Evolutionary conservation across 192 early-diverging fungal species (phyloP).

Genomic region (Coemansia sp.): DNA sequence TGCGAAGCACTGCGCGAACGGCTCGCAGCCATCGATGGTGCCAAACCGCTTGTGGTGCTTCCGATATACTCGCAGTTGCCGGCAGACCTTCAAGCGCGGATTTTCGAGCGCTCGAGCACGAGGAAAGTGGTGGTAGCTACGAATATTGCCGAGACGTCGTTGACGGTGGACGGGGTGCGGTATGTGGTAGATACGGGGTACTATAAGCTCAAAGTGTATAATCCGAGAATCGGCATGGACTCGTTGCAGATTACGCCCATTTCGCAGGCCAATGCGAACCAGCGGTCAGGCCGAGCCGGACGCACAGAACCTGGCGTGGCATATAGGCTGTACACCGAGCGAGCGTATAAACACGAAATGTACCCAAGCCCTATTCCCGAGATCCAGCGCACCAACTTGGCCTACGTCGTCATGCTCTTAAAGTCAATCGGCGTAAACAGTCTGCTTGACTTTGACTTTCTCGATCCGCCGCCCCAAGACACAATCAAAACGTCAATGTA

Average conservation of each 20-base stretch:
- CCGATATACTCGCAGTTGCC: constrained; percentile 96
- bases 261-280: constrained; percentile 91
- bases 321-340: constrained; percentile 92
- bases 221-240: constrained; percentile 98
- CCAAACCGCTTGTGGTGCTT: constrained; percentile 76
- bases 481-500: constrained; percentile 91
- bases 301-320: constrained; percentile 95
- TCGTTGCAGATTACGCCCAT: constrained; percentile 90
- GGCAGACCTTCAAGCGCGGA: constrained; percentile 90
- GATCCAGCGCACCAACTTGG: constrained; percentile 95
- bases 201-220: constrained; percentile 95
- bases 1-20: constrained; percentile 70
- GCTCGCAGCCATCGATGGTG: constrained; percentile 60
- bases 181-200: constrained; percentile 97
- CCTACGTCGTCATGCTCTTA: constrained; percentile 86
- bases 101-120: constrained; percentile 89
- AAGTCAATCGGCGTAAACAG: constrained; percentile 95
- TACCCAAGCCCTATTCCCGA: constrained; percentile 92
- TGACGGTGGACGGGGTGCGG: constrained; percentile 96
- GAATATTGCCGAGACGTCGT: constrained; percentile 98
- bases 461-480: constrained; percentile 94
- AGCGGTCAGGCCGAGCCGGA: constrained; percentile 96
- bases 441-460: constrained; percentile 93
- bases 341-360: constrained; percentile 93
- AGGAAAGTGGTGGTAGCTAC: constrained; percentile 95